Evolutionary conservation across 441 rosid genomes (phyloP).

Genomic region (Mallotus japonicus): DNA sequence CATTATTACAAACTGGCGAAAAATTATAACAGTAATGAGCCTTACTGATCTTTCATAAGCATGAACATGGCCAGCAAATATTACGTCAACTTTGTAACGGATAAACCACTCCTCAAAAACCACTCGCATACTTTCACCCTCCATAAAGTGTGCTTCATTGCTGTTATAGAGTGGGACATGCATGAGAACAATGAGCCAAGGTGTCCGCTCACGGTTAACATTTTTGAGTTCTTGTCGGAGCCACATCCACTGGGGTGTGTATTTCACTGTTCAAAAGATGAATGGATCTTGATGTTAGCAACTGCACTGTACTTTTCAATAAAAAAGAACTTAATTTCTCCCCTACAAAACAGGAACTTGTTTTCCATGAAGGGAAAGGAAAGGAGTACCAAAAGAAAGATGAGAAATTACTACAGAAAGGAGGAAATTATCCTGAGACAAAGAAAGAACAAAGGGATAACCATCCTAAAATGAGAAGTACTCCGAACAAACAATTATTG

Average conservation of each 20-base stretch:
- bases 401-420: not conserved
- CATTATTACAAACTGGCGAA: not conserved
- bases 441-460: not conserved
- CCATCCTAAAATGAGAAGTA: not conserved
- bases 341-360: not conserved
- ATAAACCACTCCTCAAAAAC: slow-evolving; percentile 45
- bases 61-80: slow-evolving; percentile 55
- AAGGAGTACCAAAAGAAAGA: not conserved
- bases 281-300: not conserved
- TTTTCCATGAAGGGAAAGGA: not conserved
- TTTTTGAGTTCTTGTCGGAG: slow-evolving; percentile 38
- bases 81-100: slow-evolving; percentile 36
- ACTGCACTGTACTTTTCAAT: not conserved
- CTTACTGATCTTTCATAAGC: slow-evolving; percentile 57
- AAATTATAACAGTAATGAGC: not conserved
- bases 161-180: slow-evolving; percentile 45
- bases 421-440: not conserved
- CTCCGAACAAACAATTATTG: not conserved
- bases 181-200: slow-evolving; percentile 54
- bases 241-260: slow-evolving; percentile 51
- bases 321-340: not conserved
- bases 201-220: slow-evolving; percentile 49
- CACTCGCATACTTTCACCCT: slow-evolving; percentile 52
- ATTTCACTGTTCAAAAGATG: slow-evolving; percentile 39
- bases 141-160: slow-evolving; percentile 47